Percentiles rank a stretch among this genome's conserved stretches.
Evolutionary conservation across 257 asterid species (phyloP).

Genomic region (Cordia subcordata): DNA sequence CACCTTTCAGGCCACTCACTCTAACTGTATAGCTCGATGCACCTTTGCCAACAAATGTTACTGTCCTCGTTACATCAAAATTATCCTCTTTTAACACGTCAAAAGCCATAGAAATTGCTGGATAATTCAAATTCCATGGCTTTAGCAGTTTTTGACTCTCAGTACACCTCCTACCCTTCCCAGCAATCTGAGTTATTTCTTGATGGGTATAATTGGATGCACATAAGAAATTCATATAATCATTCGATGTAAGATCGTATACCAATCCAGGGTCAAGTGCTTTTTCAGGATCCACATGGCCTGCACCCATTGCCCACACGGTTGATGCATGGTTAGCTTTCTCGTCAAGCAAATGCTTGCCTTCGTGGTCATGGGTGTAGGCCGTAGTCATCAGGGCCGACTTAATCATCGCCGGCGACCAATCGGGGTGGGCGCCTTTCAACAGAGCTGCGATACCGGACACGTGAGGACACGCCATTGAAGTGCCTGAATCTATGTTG

Average conservation of each 20-base stretch:
- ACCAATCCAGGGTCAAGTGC: constrained; percentile 82
- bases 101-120: constrained; percentile 52
- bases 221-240: constrained; percentile 66
- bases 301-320: constrained; percentile 83
- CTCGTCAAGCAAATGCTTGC: constrained; percentile 58
- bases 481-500: constrained; percentile 73
- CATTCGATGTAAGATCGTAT: constrained; percentile 40
- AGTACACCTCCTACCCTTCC: constrained; percentile 30
- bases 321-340: constrained; percentile 48
- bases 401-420: constrained; percentile 96
- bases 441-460: constrained; percentile 83
- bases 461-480: constrained; percentile 92
- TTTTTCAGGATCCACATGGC: constrained; percentile 69
- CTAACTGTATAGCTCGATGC: constrained; percentile 27
- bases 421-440: constrained; percentile 85
- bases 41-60: constrained; percentile 43
- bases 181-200: constrained; percentile 39
- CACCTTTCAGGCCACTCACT: constrained; percentile 39
- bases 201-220: constrained; percentile 42
- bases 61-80: constrained; percentile 37
- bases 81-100: constrained; percentile 19
- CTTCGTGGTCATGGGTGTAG: constrained; percentile 37
- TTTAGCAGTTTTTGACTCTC: constrained; percentile 19
- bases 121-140: constrained; percentile 79
- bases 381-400: constrained; percentile 92